Evolutionary conservation across 1,284 basidiomycete species (phyloP), one percentile per base, ranked within the genome.

Genomic region (Ganoderma meredithae): DNA sequence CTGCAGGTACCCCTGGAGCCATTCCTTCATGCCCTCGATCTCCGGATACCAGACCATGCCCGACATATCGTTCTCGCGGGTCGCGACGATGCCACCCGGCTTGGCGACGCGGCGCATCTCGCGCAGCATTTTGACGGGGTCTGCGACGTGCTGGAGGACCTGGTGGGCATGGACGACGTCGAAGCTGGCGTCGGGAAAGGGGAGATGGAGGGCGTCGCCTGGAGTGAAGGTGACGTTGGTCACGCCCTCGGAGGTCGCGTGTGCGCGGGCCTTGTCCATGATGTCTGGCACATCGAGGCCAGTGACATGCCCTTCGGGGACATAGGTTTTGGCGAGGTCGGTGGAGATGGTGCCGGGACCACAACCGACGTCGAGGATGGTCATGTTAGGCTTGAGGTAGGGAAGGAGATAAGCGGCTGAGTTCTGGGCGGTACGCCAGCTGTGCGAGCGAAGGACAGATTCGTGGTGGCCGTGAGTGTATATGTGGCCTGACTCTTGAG

Each of bases 111-210:
- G 78, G 12, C 75, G 76, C 83, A 85, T 84, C 76, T 85, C 84
- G 60, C 76, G 75, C 43, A 85, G 74, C 9, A 80, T 78, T 36
- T 73, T 67, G 22, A 82, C 74, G 2, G 83, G 83, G 65, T 84
- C 80, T 7, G 72, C 59, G 40, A 84, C 73, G 73, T 85, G 83
- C 73, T 82, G 81, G 5, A 85, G 76, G 15, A 85, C 83, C 72
- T 84, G 83, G 69, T 84, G 83, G 41, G 80, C 79, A 69, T 84
- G 82, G n/a, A 83, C 82, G 69, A 84, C 76, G 74, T 84, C 84
- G 74, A 83, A 83, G 15, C 78, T 75, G 43, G 66, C 75, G 70
- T 84, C 82, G 9, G 76, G 76, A 67, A 77, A 80, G 44, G 75
- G 73, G 2, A 84, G 77, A 17, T 71, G 69, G 66, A 76, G 72